Evolutionary conservation across 805 yeast genomes (phyloP), one percentile per base, ranked within the genome.

Genomic region (Sugiyamaella chiloensis): DNA sequence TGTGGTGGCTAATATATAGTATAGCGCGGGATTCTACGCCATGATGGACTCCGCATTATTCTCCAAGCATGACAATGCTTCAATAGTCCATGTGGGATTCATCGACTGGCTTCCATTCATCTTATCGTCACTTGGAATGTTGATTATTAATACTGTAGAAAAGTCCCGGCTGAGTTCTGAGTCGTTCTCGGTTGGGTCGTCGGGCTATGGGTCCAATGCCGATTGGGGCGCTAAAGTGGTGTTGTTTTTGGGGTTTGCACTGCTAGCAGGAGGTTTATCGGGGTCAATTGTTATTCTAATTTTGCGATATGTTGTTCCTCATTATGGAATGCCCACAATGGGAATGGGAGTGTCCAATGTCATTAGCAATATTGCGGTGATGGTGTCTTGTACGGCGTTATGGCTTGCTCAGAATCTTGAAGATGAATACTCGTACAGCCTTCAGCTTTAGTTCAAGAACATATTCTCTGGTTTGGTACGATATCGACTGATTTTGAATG

Each of bases 361-460:
- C 34, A 76, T 85, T 19, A 81, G 87, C 39, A 88, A 90, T 60
- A 77, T 79, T 5, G 73, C 84, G 52, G 79, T 91, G 29, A 85
- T 91, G 88, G 69, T 87, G 58, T 88, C 97, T 70, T 90, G 97
- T 66, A 80, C 87, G 40, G 74, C 83, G 6, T 71, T 93, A 59
- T 93, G 99, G 99, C 71, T 91, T 46, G 88, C 96, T 19, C 98
- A 91, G 64, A 93, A 89, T 64, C 83, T 89, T 50, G 97, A 93
- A 65, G 98, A 93, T 62, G 98, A 91, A 66, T 91, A 90, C 68
- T 85, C 95, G 53, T 91, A 93, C 64, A 85, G 96, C 40, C 77
- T 90, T 63, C 89, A 95, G 24, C 71, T 87, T 57, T 87, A 70
- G 47, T 2, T 16, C 11, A 8, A 8, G 29, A 26, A 8, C 11